Percentiles rank a stretch among this genome's conserved stretches.
Conservation (phyloP, 177 flowering plant species). For the Vitis hybrid region DNA sequence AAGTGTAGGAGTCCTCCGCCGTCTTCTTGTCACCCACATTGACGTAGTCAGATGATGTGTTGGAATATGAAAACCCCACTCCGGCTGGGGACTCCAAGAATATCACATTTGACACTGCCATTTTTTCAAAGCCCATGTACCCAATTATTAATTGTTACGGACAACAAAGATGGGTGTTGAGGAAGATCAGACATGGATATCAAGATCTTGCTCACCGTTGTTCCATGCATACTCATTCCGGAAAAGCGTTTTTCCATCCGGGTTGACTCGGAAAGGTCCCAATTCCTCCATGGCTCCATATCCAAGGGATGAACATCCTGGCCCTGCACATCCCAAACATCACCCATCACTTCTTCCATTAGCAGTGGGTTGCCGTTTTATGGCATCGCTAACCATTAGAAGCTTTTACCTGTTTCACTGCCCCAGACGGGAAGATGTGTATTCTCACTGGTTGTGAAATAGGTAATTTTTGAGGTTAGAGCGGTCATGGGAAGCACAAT, state of each 20-base stretch:
- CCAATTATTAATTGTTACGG: not conserved
- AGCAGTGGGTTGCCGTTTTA: no score
- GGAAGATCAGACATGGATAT: no score
- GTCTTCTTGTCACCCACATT: conserved; percentile 42
- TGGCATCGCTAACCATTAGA: no score
- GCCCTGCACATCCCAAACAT: conserved; percentile 26
- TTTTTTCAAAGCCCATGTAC: not conserved
- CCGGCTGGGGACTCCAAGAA: conserved; percentile 66
- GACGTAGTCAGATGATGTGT: conserved; percentile 39
- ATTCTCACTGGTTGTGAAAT: no score
- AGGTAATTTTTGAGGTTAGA: no score
- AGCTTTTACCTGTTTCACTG: no score
- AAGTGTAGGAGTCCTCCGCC: conserved; percentile 45
- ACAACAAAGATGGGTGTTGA: no score
- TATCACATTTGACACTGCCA: conserved; percentile 52
- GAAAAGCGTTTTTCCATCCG: conserved; percentile 49
- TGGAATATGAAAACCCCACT: conserved; percentile 66
- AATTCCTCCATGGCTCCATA: conserved; percentile 56
- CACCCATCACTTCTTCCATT: no score
- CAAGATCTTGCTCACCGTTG: conserved; percentile 25
- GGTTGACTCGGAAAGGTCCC: conserved; percentile 60
- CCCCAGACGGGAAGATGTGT: no score
- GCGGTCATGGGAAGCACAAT: no score
- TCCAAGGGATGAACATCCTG: conserved; percentile 64
- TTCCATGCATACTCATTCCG: conserved; percentile 56